A percentile compares a stretch with the other conserved stretches of the same genome.
These are phyloP conservation scores for Aureobasidium sp. DNA, from an alignment of 2,329 filamentous ascomycete species.

Conservation along the genomic window DNA sequence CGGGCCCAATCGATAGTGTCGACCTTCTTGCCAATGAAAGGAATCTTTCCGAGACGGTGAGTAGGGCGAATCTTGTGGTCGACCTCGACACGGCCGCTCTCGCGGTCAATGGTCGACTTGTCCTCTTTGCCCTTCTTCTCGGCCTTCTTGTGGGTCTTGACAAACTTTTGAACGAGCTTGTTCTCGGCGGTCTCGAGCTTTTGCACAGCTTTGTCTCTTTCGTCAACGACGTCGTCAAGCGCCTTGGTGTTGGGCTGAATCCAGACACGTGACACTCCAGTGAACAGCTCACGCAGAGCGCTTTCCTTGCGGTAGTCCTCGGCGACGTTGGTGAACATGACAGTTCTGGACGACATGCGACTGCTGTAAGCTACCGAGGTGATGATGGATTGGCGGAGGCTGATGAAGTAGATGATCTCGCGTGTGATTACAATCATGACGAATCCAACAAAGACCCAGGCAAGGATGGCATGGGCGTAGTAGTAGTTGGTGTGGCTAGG, in stretches of 20 bases:
- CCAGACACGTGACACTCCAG: slow-evolving; percentile 41
- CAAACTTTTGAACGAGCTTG: slow-evolving; percentile 34
- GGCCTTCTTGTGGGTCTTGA: slow-evolving; percentile 22
- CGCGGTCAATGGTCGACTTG: slow-evolving; percentile 17
- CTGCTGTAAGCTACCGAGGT: slow-evolving; percentile 38
- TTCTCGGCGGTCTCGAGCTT: slow-evolving; percentile 41
- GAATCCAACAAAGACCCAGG: slow-evolving; percentile 50
- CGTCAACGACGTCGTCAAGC: slow-evolving; percentile 37
- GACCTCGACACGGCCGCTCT: slow-evolving; percentile 42
- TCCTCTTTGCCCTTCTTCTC: slow-evolving; percentile 15
- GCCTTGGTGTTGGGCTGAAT: slow-evolving; percentile 41
- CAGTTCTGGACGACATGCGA: slow-evolving; percentile 41
- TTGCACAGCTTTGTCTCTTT: slow-evolving; percentile 37
- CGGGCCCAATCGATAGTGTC: slow-evolving; percentile 88
- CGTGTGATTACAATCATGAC: slow-evolving; percentile 76
- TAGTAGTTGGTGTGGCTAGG: slow-evolving; percentile 42
- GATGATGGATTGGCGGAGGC: slow-evolving; percentile 43
- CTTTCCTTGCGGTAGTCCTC: slow-evolving; percentile 56
- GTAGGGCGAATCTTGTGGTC: slow-evolving; percentile 63
- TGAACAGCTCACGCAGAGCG: slow-evolving; percentile 55
- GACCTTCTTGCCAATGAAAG: slow-evolving; percentile 72
- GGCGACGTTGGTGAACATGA: slow-evolving; percentile 43
- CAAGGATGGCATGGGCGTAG: slow-evolving; percentile 39
- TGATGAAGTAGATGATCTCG: slow-evolving; percentile 43
- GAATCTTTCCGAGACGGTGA: slow-evolving; percentile 63